Percentiles rank a stretch among this genome's conserved stretches.
These are phyloP conservation scores for Globisporangium solare DNA, from an alignment of 352 stramenopile species.

Conservation along the genomic window DNA sequence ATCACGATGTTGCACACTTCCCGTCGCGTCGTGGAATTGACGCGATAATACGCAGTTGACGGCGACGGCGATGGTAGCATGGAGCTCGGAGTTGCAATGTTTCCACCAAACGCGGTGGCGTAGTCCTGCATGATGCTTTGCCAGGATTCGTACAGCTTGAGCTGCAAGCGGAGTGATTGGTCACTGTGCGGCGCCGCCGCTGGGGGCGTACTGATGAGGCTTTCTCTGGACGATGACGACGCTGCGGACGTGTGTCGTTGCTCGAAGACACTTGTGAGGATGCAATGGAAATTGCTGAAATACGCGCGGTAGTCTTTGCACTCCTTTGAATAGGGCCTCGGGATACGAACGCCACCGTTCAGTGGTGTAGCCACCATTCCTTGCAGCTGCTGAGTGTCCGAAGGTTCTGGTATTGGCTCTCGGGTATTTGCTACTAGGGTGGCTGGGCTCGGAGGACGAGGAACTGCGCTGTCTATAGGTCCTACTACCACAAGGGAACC, in stretches of 20 bases:
- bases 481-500: too few relatives aligned
- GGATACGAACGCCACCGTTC: constrained; percentile 1
- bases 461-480: too few relatives aligned
- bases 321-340: constrained; percentile 11
- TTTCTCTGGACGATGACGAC: constrained; percentile 7
- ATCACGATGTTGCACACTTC: constrained; percentile 86
- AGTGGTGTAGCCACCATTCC: not conserved
- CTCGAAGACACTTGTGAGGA: constrained; percentile 69
- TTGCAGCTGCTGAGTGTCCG: not conserved
- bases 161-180: constrained; percentile 54
- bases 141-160: constrained; percentile 80
- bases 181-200: constrained; percentile 20
- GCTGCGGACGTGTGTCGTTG: constrained; percentile 21
- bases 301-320: constrained; percentile 54
- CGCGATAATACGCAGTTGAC: constrained; percentile 68
- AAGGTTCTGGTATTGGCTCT: too few relatives aligned
- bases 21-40: constrained; percentile 68
- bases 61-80: constrained; percentile 32
- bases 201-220: constrained; percentile 11
- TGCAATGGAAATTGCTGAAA: constrained; percentile 73
- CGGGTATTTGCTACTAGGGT: too few relatives aligned
- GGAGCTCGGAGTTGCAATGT: constrained; percentile 25
- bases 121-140: constrained; percentile 87
- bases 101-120: constrained; percentile 65
- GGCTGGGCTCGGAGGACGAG: too few relatives aligned